Conservation (phyloP, 2,329 filamentous ascomycete genomes). For the Epichloe aotearoae region DNA sequence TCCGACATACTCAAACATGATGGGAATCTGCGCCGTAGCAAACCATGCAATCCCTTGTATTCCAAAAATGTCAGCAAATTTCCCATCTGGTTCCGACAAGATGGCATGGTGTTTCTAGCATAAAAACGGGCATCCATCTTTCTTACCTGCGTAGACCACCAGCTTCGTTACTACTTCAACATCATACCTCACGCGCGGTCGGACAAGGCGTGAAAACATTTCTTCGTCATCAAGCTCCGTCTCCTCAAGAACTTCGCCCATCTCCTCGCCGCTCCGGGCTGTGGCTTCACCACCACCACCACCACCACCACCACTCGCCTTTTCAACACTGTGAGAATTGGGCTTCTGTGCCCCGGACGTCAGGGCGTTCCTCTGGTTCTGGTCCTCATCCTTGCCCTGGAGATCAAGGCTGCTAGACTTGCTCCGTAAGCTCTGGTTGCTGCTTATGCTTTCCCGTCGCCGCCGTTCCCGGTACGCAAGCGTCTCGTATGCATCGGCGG, state of each 20-base stretch:
- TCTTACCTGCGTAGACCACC: slow-evolving; percentile 76
- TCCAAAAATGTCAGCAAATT: not conserved
- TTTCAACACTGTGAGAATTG: slow-evolving; percentile 51
- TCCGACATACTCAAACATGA: slow-evolving; percentile 53
- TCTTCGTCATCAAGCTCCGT: slow-evolving; percentile 54
- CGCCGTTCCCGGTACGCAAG: slow-evolving; percentile 71
- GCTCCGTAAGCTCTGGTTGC: slow-evolving; percentile 34
- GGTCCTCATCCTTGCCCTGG: slow-evolving; percentile 23
- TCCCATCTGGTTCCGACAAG: too few relatives aligned
- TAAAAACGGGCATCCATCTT: too few relatives aligned
- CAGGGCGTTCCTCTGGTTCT: slow-evolving; percentile 25
- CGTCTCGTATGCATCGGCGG: slow-evolving; percentile 91
- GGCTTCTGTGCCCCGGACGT: slow-evolving; percentile 33
- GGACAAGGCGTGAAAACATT: slow-evolving; percentile 72
- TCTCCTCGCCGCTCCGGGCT: not conserved
- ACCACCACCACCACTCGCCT: slow-evolving; percentile 58
- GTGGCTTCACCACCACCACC: slow-evolving; percentile 36
- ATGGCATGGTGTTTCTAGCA: too few relatives aligned
- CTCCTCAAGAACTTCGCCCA: slow-evolving; percentile 18
- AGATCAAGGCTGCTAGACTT: slow-evolving; percentile 31
- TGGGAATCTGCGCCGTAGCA: slow-evolving; percentile 60
- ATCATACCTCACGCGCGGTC: slow-evolving; percentile 85
- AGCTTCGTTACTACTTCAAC: slow-evolving; percentile 98
- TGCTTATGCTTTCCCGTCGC: slow-evolving; percentile 40
- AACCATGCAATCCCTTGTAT: slow-evolving; percentile 65